Conservation (phyloP, 768 basidiomycete species). For the Suillus discolor region DNA sequence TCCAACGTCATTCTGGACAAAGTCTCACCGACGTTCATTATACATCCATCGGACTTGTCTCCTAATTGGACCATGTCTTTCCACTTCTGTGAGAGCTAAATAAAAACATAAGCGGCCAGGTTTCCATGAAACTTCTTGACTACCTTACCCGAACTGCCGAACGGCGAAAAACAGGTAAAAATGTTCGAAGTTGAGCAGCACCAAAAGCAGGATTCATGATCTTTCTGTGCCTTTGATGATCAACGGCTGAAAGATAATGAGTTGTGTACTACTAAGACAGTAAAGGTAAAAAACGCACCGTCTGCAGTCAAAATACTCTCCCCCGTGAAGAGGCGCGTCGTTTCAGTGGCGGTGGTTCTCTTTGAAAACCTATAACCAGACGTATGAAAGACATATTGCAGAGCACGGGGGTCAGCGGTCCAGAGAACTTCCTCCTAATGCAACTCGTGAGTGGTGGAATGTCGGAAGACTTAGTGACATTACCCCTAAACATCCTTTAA, state of each 20-base stretch:
- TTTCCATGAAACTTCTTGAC: neutral
- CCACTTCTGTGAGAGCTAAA: constrained; percentile 25
- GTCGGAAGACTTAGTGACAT: neutral
- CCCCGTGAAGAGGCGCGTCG: constrained; percentile 23
- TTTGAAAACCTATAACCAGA: constrained; percentile 32
- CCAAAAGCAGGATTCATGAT: constrained; percentile 32
- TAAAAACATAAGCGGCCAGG: neutral
- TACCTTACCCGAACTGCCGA: constrained; percentile 21
- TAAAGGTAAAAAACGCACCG: constrained; percentile 13
- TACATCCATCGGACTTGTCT: constrained; percentile 9
- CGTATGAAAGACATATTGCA: constrained; percentile 31
- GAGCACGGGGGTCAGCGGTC: constrained; percentile 29
- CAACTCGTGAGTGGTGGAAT: neutral
- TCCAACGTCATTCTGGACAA: constrained; percentile 29
- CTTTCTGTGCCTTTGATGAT: constrained; percentile 32
- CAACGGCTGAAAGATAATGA: constrained; percentile 14
- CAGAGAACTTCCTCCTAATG: constrained; percentile 31
- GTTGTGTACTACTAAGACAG: neutral
- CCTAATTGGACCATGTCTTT: constrained; percentile 21
- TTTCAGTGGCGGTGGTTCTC: constrained; percentile 12
- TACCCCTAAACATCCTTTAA: constrained; percentile 15
- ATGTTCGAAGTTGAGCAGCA: constrained; percentile 25
- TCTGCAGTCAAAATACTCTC: constrained; percentile 21
- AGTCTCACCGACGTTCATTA: constrained; percentile 24
- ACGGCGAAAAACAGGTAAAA: constrained; percentile 26